These are phyloP conservation scores for Auriscalpium orientale DNA, from an alignment of 768 basidiomycete species.

Conservation along the genomic window DNA sequence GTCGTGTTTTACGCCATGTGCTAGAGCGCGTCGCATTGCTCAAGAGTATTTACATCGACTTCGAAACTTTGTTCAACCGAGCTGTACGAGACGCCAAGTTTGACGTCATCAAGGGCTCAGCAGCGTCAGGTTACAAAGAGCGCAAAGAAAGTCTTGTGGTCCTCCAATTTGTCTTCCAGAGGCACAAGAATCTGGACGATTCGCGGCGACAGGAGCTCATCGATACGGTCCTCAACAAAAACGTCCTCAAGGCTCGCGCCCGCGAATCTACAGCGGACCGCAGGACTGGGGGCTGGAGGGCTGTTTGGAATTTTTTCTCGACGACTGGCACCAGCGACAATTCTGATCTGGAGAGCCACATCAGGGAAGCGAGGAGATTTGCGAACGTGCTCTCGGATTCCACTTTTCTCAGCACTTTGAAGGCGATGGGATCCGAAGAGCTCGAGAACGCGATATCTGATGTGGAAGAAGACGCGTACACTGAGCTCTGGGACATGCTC, in stretches of 20 bases:
- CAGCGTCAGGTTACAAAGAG: background rate
- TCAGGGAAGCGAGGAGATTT: slow-evolving; percentile 4
- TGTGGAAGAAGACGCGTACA: background rate
- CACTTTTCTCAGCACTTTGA: slow-evolving; percentile 5
- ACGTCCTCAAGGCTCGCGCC: no score
- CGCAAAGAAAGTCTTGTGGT: background rate
- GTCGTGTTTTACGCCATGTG: no score
- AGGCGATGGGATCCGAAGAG: background rate
- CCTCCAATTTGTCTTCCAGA: background rate
- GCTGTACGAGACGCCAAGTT: background rate
- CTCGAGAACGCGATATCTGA: background rate
- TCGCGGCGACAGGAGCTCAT: background rate
- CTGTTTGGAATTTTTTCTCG: no score
- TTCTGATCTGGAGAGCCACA: background rate
- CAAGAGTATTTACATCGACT: background rate
- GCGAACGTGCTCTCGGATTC: background rate
- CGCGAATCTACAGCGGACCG: no score
- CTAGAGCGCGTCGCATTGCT: background rate
- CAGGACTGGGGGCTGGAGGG: no score
- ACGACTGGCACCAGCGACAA: no score
- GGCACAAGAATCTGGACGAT: background rate
- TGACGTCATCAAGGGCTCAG: background rate
- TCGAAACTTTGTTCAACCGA: background rate
- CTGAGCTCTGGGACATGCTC: slow-evolving; percentile 1
- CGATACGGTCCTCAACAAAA: background rate